Base-by-base conservation (phyloP, 257 asterid species). In the Ligustrum vulgare region DNA sequence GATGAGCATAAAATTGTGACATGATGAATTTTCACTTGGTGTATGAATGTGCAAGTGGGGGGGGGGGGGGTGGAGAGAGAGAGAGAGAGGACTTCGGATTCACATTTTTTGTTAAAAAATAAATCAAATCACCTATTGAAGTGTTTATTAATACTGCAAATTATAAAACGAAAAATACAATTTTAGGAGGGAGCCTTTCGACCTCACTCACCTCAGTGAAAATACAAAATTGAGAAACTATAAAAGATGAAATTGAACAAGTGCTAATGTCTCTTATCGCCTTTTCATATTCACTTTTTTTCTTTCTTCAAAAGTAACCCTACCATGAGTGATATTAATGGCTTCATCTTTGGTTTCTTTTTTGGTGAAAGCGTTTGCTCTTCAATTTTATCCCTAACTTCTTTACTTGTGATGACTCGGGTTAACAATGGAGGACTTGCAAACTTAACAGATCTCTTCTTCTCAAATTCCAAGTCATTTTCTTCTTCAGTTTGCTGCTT, bases 371-470 rank as follows among this genome's bases (percentile, higher is more conserved):
- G 72, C 41, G 33, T 41, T 20, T 56, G 49, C n/a, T 23, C 78
- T 2, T 45, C 79, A 3, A 72, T 71, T 7, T 28, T 72, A n/a
- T 28, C 82, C 3, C 8, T 80, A 7, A 31, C 74, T 3, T 84
- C 87, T 20, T 62, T 45, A 62, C 67, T 84, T 1, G 69, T 80
- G 8, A 90, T 82, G 74, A 85, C 81, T 69, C 86, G 83, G 15
- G 88, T 82, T 4, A 89, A 83, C 81, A 83, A 8, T 2, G 93
- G 98, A 16, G 93, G 90, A 78, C 86, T 89, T 0, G 96, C 98
- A 73, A 93, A 93, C 81, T 89, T 93, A 60, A 93, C 97, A 0
- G 93, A 88, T 73, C 97, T 88, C 75, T 86, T 93, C 82, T 85
- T 91, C 62, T 93, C 74, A 18, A 74, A 78, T 60, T 79, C 64